These are phyloP conservation scores for Colletotrichum sansevieriae DNA, from an alignment of 2,329 filamentous ascomycete species.

Conservation along the genomic window DNA sequence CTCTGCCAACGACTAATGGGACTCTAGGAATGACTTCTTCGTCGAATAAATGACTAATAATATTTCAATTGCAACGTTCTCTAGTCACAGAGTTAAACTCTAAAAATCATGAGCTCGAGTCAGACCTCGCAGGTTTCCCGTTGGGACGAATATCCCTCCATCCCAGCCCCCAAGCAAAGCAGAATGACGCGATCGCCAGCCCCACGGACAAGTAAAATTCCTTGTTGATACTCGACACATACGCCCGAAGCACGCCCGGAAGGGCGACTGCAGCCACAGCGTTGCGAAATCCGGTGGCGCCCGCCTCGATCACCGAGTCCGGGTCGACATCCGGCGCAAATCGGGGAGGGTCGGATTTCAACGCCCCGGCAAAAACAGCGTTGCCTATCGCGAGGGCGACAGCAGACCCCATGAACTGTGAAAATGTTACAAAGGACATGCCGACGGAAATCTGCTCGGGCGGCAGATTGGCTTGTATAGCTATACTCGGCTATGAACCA, in stretches of 20 bases:
- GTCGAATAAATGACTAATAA: background rate
- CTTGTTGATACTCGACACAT: constrained; percentile 51
- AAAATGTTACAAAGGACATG: constrained; percentile 46
- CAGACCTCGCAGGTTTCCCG: constrained; percentile 33
- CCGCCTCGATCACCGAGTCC: constrained; percentile 53
- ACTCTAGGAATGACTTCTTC: background rate
- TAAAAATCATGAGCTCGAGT: constrained; percentile 12
- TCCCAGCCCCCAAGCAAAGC: constrained; percentile 59
- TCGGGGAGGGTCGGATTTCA: constrained; percentile 7
- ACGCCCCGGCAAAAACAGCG: constrained; percentile 44
- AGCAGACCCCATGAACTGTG: constrained; percentile 45
- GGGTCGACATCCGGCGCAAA: constrained; percentile 44
- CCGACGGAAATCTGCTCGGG: constrained; percentile 45
- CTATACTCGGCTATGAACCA: constrained; percentile 43
- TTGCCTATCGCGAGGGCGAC: constrained; percentile 46
- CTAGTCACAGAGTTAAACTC: background rate
- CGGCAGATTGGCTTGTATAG: constrained; percentile 45
- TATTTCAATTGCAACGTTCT: background rate
- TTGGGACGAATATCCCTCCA: constrained; percentile 60
- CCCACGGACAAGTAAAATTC: constrained; percentile 50
- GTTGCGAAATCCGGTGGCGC: constrained; percentile 55
- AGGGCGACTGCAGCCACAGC: constrained; percentile 50
- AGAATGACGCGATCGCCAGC: constrained; percentile 48
- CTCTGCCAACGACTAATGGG: too few species aligned
- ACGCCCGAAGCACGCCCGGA: constrained; percentile 54